Evolutionary conservation across 108 stramenopile species (phyloP).

Genomic region (Cyclotella distinguenda): DNA sequence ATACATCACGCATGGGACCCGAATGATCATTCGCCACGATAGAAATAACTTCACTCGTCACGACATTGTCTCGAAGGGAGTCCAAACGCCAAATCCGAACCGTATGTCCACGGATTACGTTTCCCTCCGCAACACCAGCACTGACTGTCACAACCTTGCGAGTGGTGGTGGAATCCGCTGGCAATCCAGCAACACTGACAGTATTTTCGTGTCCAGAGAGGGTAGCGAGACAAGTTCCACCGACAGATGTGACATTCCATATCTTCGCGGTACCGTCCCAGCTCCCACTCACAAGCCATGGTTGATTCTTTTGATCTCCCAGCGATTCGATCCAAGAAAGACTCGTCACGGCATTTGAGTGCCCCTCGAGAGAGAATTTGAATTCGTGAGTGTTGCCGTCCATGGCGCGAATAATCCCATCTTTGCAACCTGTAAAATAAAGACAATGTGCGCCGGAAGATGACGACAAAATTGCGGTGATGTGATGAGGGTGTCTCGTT

Average conservation of each 20-base stretch:
- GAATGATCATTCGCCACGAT: conserved; percentile 74
- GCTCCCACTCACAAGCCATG: conserved; percentile 68
- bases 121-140: conserved; percentile 77
- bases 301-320: not conserved
- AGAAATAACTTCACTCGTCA: conserved; percentile 38
- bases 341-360: conserved; percentile 81
- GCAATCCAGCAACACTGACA: conserved; percentile 68
- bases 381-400: conserved; percentile 51
- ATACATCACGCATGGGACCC: conserved; percentile 80
- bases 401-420: conserved; percentile 72
- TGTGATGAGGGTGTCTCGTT: conserved; percentile 51
- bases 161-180: conserved; percentile 18
- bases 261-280: conserved; percentile 90
- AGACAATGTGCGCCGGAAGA: conserved; percentile 1
- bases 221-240: conserved; percentile 50
- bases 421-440: conserved; percentile 80
- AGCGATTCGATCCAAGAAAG: conserved; percentile 46
- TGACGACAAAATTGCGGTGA: conserved; percentile 43
- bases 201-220: conserved; percentile 81
- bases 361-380: conserved; percentile 55
- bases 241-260: conserved; percentile 55
- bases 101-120: conserved; percentile 58
- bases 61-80: not conserved
- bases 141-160: conserved; percentile 66
- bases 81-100: conserved; percentile 67